These are phyloP conservation scores for Peribolospora baueri DNA, from an alignment of 768 basidiomycete species.

Conservation along the genomic window DNA sequence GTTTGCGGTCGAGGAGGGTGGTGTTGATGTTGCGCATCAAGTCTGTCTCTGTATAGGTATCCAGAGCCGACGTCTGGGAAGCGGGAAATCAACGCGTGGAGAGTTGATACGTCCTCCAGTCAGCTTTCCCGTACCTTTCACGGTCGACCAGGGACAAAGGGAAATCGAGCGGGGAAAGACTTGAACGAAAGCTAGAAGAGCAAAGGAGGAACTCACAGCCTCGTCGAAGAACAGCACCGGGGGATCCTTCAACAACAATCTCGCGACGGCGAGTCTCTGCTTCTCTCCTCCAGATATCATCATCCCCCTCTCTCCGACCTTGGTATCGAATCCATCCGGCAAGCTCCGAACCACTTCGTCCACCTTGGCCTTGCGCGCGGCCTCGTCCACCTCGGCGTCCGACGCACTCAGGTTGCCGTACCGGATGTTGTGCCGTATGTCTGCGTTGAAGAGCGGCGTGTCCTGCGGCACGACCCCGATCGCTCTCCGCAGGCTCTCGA, in stretches of 20 bases:
- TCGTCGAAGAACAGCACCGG: constrained; percentile 95
- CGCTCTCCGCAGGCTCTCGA: constrained; percentile 42
- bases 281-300: constrained; percentile 99
- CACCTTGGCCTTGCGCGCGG: constrained; percentile 64
- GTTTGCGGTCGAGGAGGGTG: constrained; percentile 44
- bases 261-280: constrained; percentile 79
- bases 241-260: constrained; percentile 79
- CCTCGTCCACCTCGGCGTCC: constrained; percentile 70
- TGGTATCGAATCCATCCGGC: constrained; percentile 67
- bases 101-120: background rate
- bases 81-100: background rate
- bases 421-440: constrained; percentile 82
- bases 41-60: constrained; percentile 81
- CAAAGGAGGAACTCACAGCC: constrained; percentile 35
- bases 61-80: constrained; percentile 69
- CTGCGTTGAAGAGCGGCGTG: constrained; percentile 86
- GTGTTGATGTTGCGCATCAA: constrained; percentile 81
- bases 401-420: constrained; percentile 71
- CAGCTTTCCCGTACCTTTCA: background rate
- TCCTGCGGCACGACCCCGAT: constrained; percentile 97
- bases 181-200: background rate
- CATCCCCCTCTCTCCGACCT: constrained; percentile 82
- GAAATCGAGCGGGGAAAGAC: background rate
- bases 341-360: constrained; percentile 52
- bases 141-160: background rate